These are phyloP conservation scores for Borealophlyctis nickersoniae DNA, from an alignment of 192 early-diverging fungal species.

Conservation along the genomic window DNA sequence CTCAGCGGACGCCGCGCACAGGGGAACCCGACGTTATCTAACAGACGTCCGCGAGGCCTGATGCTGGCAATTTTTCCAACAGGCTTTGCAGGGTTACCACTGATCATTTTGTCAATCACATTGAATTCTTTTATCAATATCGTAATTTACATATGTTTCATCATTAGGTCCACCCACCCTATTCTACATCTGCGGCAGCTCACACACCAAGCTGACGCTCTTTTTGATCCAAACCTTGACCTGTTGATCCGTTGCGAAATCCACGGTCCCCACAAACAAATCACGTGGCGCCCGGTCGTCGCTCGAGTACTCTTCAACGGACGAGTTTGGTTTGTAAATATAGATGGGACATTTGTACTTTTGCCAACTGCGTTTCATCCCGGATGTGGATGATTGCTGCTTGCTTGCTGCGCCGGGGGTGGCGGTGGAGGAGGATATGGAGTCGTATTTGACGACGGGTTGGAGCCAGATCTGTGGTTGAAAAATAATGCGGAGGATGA, in stretches of 20 bases:
- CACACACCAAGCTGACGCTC: neutral
- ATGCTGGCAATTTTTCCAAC: no score
- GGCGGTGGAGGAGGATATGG: neutral
- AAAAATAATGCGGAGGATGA: neutral
- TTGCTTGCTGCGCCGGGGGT: neutral
- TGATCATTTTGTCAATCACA: no score
- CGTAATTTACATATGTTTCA: no score
- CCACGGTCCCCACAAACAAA: neutral
- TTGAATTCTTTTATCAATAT: no score
- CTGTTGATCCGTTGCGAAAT: neutral
- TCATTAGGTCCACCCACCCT: no score
- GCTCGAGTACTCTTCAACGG: neutral
- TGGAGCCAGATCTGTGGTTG: neutral
- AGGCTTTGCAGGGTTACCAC: no score
- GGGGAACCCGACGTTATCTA: no score
- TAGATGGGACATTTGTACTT: conserved; percentile 1
- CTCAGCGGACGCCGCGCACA: no score
- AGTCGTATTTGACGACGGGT: neutral
- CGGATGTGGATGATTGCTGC: neutral
- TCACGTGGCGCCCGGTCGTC: no score
- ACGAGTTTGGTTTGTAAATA: neutral
- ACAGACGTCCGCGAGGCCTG: no score
- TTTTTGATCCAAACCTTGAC: neutral
- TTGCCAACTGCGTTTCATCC: neutral
- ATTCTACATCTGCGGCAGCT: neutral